These are phyloP conservation scores for Collybiopsis confluens DNA, from an alignment of 768 basidiomycete species.

Conservation along the genomic window DNA sequence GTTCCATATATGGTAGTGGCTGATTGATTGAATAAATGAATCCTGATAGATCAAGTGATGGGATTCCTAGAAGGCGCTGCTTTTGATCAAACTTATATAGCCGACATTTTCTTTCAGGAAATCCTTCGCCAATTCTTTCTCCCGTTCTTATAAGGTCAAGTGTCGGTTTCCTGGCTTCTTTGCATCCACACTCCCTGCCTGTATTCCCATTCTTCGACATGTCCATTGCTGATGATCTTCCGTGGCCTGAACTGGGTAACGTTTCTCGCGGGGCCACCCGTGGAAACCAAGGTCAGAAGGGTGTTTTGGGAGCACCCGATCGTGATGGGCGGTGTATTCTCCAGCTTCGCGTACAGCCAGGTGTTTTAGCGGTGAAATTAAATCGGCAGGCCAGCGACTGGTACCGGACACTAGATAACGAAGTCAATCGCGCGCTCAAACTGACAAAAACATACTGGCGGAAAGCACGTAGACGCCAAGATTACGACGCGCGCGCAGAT, in stretches of 20 bases:
- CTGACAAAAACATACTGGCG: slow-evolving; percentile 85
- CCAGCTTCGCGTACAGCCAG: slow-evolving; percentile 81
- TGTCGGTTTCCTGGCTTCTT: slow-evolving; percentile 8
- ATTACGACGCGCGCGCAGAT: slow-evolving; percentile 80
- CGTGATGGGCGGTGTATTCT: slow-evolving; percentile 70
- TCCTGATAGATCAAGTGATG: slow-evolving; percentile 1
- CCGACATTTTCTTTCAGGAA: slow-evolving; percentile 8
- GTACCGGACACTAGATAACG: slow-evolving; percentile 74
- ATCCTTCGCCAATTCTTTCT: slow-evolving; percentile 9
- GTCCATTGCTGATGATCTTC: slow-evolving; percentile 68
- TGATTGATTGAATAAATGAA: slow-evolving; percentile 8
- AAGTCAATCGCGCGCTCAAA: slow-evolving; percentile 78
- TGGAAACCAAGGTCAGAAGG: slow-evolving; percentile 85
- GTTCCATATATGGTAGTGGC: neutral
- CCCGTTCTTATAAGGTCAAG: slow-evolving; percentile 12
- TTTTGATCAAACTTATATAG: neutral
- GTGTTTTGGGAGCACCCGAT: slow-evolving; percentile 68
- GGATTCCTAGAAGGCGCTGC: no score
- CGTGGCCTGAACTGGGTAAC: slow-evolving; percentile 84
- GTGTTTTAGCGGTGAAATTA: slow-evolving; percentile 70
- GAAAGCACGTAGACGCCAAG: slow-evolving; percentile 76
- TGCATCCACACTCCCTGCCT: slow-evolving; percentile 14
- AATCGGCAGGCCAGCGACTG: slow-evolving; percentile 78
- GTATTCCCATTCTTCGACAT: slow-evolving; percentile 31
- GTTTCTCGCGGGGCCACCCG: slow-evolving; percentile 80